Percentiles rank a stretch among this genome's conserved stretches.
Conservation (phyloP, 352 stramenopile genomes). For the Thalassiosira hispida region DNA sequence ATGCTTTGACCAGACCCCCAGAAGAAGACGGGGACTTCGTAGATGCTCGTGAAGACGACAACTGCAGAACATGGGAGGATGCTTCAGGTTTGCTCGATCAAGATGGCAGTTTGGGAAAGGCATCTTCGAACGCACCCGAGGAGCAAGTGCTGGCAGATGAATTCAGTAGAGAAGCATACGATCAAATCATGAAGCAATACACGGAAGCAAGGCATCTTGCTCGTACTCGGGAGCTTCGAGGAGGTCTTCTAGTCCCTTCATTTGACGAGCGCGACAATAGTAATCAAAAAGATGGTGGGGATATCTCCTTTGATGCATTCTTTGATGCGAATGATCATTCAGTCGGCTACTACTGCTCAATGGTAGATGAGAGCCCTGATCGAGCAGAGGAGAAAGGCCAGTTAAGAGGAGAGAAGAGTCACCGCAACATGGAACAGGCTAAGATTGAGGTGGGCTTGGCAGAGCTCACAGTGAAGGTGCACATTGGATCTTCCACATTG, state of each 20-base stretch:
- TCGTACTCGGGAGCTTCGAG: slow-evolving; percentile 65
- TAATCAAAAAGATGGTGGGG: slow-evolving; percentile 28
- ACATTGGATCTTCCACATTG: slow-evolving; percentile 22
- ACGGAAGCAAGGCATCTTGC: slow-evolving; percentile 67
- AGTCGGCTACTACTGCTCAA: slow-evolving; percentile 66
- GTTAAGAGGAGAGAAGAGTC: not conserved
- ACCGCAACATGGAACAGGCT: slow-evolving; percentile 44
- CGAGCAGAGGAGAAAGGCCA: slow-evolving; percentile 12
- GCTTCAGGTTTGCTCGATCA: not conserved
- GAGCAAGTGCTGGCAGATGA: slow-evolving; percentile 39
- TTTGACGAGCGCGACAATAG: slow-evolving; percentile 45
- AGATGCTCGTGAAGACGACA: slow-evolving; percentile 29
- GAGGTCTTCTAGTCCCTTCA: slow-evolving; percentile 73
- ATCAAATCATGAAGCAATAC: slow-evolving; percentile 79
- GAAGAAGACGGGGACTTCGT: slow-evolving; percentile 29
- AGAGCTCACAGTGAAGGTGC: slow-evolving; percentile 60
- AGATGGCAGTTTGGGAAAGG: not conserved
- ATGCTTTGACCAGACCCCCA: slow-evolving; percentile 29
- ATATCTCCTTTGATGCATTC: slow-evolving; percentile 80
- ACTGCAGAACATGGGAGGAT: slow-evolving; percentile 19
- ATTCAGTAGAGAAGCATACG: slow-evolving; percentile 64
- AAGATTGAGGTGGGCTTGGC: slow-evolving; percentile 62
- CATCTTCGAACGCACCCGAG: not conserved
- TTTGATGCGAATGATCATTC: slow-evolving; percentile 85
- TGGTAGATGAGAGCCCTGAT: slow-evolving; percentile 43